These are phyloP conservation scores for Astrocystis sublimbata DNA, from an alignment of 495 filamentous ascomycete species.

Conservation along the genomic window DNA sequence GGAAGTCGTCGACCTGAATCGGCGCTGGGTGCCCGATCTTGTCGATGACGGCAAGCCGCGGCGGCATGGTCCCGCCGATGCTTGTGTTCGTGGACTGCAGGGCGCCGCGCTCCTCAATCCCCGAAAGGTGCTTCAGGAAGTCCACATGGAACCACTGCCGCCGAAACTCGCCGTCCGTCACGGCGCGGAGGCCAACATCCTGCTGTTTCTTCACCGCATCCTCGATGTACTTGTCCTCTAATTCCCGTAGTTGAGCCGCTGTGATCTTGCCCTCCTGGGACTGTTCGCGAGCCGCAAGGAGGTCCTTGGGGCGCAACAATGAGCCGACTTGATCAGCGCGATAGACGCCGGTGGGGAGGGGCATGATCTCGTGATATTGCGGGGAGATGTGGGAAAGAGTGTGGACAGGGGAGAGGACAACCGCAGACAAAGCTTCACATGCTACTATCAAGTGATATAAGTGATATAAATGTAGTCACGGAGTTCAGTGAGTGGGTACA, in stretches of 20 bases:
- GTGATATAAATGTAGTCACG: background rate
- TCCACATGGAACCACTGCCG: constrained; percentile 53
- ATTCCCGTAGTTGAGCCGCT: constrained; percentile 41
- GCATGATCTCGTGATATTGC: constrained; percentile 31
- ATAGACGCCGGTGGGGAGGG: constrained; percentile 49
- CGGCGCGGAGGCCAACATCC: constrained; percentile 60
- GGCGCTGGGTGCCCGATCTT: constrained; percentile 47
- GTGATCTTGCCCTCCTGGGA: constrained; percentile 48
- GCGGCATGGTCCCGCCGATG: constrained; percentile 45
- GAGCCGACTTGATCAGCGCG: constrained; percentile 54
- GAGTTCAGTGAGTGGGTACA: background rate
- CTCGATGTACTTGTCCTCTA: constrained; percentile 69
- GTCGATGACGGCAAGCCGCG: constrained; percentile 46
- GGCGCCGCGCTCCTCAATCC: constrained; percentile 45
- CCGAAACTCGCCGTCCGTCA: constrained; percentile 75
- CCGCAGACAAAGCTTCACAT: background rate
- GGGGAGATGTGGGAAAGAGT: background rate
- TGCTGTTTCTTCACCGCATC: constrained; percentile 60
- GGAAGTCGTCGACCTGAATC: constrained; percentile 62
- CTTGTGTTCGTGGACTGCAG: constrained; percentile 46
- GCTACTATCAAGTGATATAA: too few relatives aligned
- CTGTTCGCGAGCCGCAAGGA: constrained; percentile 44
- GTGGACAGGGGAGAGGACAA: background rate
- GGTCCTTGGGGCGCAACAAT: constrained; percentile 42
- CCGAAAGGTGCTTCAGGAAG: constrained; percentile 46